A percentile compares a stretch with the other conserved stretches of the same genome.
phyloP scores from a whole-genome alignment of 148 eudicot genomes.

The Heliosperma pusillum region DNA sequence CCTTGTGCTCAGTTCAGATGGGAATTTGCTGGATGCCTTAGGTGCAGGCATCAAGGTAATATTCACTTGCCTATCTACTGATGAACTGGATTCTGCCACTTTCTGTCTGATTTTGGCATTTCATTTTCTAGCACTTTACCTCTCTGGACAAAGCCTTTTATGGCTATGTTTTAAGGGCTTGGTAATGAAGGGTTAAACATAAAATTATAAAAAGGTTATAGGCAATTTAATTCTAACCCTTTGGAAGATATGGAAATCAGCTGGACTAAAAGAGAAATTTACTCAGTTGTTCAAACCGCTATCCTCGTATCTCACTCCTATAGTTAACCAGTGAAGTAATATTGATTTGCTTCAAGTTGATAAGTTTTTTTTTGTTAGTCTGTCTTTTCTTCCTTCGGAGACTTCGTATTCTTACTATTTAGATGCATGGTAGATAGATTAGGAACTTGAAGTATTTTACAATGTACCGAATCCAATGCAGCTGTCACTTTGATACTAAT shows the following conservation, averaged over 20 bases:
- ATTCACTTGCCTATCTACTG: not conserved
- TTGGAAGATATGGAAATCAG: not conserved
- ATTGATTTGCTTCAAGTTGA: not conserved
- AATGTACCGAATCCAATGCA: too few species aligned
- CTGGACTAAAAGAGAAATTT: not conserved
- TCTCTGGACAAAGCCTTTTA: not conserved
- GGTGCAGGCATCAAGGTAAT: constrained; percentile 96
- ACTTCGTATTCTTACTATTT: not conserved
- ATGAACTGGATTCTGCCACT: not conserved
- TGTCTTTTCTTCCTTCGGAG: not conserved
- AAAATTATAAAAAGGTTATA: not conserved
- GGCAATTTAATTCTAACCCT: not conserved
- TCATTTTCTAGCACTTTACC: not conserved
- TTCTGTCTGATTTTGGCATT: not conserved
- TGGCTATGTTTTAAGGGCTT: too few species aligned
- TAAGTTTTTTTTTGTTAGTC: not conserved
- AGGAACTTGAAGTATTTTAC: not conserved
- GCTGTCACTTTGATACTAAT: too few species aligned
- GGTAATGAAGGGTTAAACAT: not conserved
- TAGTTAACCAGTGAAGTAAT: too few species aligned
- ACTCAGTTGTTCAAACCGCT: not conserved
- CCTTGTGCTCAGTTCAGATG: constrained; percentile 85
- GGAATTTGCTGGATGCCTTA: constrained; percentile 84
- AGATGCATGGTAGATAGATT: not conserved
- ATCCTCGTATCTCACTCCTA: too few species aligned